Conservation (phyloP, 768 basidiomycete species). For the Leccinum barrowsii region DNA sequence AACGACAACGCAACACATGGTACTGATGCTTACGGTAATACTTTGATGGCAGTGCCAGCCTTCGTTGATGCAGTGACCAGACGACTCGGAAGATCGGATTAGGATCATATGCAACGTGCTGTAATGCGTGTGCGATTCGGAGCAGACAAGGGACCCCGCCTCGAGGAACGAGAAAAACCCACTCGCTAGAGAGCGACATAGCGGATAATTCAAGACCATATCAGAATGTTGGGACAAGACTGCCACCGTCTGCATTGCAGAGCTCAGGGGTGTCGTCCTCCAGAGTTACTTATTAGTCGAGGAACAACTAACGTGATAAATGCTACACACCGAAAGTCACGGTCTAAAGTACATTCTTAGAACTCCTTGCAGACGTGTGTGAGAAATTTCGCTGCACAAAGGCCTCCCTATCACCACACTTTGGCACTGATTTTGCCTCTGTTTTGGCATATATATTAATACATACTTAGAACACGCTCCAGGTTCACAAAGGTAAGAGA, state of each 20-base stretch:
- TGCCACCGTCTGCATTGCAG: neutral
- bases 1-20: neutral
- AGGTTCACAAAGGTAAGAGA: neutral
- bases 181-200: neutral
- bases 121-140: neutral
- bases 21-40: neutral
- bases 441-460: neutral
- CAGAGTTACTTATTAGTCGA: neutral
- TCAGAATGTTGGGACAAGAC: neutral
- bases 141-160: neutral
- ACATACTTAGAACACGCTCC: neutral
- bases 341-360: neutral
- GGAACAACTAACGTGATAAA: neutral
- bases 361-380: neutral
- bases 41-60: no score
- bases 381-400: neutral
- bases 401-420: neutral
- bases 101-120: no score
- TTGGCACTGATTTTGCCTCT: neutral
- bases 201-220: neutral
- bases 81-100: no score
- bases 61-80: neutral
- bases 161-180: neutral
- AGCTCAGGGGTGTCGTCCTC: neutral
- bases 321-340: neutral